Conservation (phyloP, 2,329 filamentous ascomycete genomes). For the Penicillium aurantiogriseum region DNA sequence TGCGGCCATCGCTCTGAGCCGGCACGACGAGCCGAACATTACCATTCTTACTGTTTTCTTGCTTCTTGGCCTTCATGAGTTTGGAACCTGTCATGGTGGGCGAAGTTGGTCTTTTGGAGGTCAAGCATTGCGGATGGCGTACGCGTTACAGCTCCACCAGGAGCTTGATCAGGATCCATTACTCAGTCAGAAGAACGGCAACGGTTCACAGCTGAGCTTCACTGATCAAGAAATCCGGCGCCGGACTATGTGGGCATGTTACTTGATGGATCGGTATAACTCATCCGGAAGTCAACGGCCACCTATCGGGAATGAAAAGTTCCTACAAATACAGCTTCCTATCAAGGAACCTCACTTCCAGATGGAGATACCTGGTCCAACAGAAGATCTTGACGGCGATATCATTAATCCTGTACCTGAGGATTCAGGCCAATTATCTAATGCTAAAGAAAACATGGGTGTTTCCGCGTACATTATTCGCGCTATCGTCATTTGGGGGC, state of each 20-base stretch:
- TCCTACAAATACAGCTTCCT: conserved; percentile 83
- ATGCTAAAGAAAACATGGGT: conserved; percentile 83
- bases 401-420: conserved; percentile 62
- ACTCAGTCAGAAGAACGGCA: conserved; percentile 55
- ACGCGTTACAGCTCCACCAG: conserved; percentile 87
- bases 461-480: conserved; percentile 88
- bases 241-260: conserved; percentile 97
- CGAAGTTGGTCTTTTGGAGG: conserved; percentile 95
- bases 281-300: conserved; percentile 92
- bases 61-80: conserved; percentile 87
- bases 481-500: conserved; percentile 83
- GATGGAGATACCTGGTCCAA: conserved; percentile 83
- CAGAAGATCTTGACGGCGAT: conserved; percentile 75
- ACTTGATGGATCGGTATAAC: conserved; percentile 96
- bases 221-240: conserved; percentile 90
- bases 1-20: conserved; percentile 79
- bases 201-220: conserved; percentile 70
- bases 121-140: conserved; percentile 94
- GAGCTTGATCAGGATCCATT: conserved; percentile 81
- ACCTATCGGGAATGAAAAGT: conserved; percentile 85
- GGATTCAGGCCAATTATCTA: conserved; percentile 63
- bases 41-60: conserved; percentile 90
- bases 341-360: conserved; percentile 88
- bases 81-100: conserved; percentile 93
- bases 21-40: conserved; percentile 94